These are phyloP conservation scores for Lichina pygmaea DNA, from an alignment of 495 filamentous ascomycete genomes.

Conservation along the genomic window DNA sequence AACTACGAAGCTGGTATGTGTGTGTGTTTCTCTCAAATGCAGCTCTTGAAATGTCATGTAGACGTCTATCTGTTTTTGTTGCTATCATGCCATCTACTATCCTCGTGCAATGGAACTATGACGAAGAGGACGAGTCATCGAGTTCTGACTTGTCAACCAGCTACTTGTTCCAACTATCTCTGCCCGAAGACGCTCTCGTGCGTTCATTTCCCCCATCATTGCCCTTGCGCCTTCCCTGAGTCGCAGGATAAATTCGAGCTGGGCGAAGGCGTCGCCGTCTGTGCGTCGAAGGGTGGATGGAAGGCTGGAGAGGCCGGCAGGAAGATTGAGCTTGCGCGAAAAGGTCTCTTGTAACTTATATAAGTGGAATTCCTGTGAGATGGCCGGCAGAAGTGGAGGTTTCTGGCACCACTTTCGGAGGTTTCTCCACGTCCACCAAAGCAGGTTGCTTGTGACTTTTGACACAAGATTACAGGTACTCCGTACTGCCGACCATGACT, in stretches of 20 bases:
- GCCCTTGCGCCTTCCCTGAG: conserved; percentile 57
- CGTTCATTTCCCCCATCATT: conserved; percentile 83
- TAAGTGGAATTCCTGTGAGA: conserved; percentile 2
- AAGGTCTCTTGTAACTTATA: conserved; percentile 50
- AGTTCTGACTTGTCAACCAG: conserved; percentile 11
- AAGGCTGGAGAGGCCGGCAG: conserved; percentile 44
- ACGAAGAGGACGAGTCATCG: no score
- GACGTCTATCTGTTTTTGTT: no score
- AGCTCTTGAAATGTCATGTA: neutral
- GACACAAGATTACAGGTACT: no score
- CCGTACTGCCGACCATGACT: no score
- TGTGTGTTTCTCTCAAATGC: neutral
- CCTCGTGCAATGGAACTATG: no score
- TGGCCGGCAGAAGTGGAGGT: no score
- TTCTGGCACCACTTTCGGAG: no score
- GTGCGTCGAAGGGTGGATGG: conserved; percentile 59
- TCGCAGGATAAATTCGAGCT: conserved; percentile 78
- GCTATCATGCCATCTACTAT: no score
- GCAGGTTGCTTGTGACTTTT: no score
- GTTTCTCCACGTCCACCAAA: no score
- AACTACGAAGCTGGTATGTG: conserved; percentile 34
- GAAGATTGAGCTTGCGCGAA: conserved; percentile 58
- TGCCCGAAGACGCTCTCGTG: conserved; percentile 75
- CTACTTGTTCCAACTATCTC: conserved; percentile 69
- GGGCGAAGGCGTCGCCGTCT: conserved; percentile 54